Conservation (phyloP, 2,329 filamentous ascomycete genomes). For the Aspergillus novofumigatus region DNA sequence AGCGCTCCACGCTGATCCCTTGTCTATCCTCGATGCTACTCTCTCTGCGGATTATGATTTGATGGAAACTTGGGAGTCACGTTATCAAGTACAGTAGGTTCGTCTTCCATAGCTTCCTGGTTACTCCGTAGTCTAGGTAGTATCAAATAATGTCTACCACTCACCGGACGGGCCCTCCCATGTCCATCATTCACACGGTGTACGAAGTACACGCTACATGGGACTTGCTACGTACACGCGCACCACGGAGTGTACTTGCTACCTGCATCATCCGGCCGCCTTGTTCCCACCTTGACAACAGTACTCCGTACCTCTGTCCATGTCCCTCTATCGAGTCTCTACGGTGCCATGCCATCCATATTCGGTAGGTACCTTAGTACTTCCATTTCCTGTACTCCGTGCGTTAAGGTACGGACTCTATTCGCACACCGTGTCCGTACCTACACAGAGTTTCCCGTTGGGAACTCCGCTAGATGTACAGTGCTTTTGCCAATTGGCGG, state of each 20-base stretch:
- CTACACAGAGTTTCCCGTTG: background rate
- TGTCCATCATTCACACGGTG: background rate
- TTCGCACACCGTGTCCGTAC: no score
- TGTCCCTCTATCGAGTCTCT: no score
- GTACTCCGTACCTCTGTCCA: background rate
- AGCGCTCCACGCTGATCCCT: background rate
- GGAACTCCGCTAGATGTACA: background rate
- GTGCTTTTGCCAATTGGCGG: conserved; percentile 12
- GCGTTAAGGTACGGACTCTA: no score
- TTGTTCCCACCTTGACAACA: background rate
- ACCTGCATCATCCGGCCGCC: background rate
- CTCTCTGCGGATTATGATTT: background rate
- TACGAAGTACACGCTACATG: background rate
- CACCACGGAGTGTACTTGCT: background rate
- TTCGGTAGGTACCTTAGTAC: no score
- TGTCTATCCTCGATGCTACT: background rate
- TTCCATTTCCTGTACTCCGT: no score
- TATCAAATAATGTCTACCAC: background rate
- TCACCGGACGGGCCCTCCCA: background rate
- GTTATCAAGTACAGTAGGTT: background rate
- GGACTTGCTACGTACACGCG: background rate
- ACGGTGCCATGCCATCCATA: no score
- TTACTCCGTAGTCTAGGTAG: background rate
- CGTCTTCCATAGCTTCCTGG: background rate
- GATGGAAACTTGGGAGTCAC: no score